Conservation (phyloP, 2,329 filamentous ascomycete species). For the Emericellopsis atlantica region DNA sequence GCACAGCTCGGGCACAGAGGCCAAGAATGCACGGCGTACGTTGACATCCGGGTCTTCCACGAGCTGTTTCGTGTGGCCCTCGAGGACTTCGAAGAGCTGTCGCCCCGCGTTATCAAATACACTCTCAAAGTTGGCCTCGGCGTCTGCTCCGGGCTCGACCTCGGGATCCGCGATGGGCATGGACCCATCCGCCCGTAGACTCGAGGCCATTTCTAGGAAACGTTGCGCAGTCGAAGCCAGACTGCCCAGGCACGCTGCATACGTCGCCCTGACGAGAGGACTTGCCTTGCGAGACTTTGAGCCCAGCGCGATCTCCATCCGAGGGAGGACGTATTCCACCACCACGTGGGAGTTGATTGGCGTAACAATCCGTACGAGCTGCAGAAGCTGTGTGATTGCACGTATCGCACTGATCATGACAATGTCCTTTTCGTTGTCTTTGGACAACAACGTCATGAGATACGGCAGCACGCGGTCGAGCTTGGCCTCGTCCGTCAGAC, state of each 20-base stretch:
- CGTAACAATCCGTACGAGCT: conserved; percentile 79
- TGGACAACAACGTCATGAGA: conserved; percentile 61
- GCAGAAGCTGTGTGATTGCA: conserved; percentile 77
- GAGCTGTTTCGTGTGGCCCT: conserved; percentile 76
- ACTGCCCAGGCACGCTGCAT: conserved; percentile 83
- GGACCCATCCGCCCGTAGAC: conserved; percentile 71
- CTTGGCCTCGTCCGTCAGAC: conserved; percentile 89
- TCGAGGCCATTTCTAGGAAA: conserved; percentile 85
- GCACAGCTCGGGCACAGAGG: conserved; percentile 83
- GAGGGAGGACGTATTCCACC: conserved; percentile 54
- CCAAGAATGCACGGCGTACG: conserved; percentile 81
- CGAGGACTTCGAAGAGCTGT: conserved; percentile 74
- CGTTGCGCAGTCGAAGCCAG: conserved; percentile 73
- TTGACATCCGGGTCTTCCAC: conserved; percentile 77
- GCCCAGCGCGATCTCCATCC: conserved; percentile 42
- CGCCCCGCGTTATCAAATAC: conserved; percentile 79
- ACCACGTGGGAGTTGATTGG: conserved; percentile 59
- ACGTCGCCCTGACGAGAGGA: conserved; percentile 72
- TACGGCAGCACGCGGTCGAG: conserved; percentile 88
- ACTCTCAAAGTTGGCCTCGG: conserved; percentile 62
- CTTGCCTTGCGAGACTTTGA: conserved; percentile 36
- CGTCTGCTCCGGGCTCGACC: conserved; percentile 56
- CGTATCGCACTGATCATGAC: conserved; percentile 79
- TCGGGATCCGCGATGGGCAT: conserved; percentile 68
- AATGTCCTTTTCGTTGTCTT: conserved; percentile 61